phyloP scores from a whole-genome alignment of 2,329 filamentous ascomycete genomes.

The Epichloe coenophiala region DNA sequence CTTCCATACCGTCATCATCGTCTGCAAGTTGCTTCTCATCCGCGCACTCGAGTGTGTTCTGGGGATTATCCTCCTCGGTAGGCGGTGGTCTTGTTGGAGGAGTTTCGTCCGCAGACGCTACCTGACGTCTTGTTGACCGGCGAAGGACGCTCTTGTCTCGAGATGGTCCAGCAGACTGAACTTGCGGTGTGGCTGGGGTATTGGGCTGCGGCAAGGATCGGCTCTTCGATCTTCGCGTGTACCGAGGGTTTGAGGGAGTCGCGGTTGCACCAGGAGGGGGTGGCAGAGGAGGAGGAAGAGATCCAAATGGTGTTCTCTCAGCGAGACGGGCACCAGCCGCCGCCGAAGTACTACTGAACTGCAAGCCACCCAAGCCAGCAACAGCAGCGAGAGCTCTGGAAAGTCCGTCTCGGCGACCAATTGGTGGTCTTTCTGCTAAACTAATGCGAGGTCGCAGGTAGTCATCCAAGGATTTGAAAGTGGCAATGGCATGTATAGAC shows the following conservation, averaged over 20 bases:
- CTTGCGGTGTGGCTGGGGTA: conserved; percentile 25
- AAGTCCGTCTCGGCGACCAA: conserved; percentile 49
- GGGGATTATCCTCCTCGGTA: conserved; percentile 45
- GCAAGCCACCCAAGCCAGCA: conserved; percentile 54
- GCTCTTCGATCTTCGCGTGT: conserved; percentile 31
- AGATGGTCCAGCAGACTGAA: conserved; percentile 33
- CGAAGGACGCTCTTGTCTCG: conserved; percentile 46
- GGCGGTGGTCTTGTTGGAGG: conserved; percentile 37
- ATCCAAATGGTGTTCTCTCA: conserved; percentile 29
- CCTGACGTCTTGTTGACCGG: conserved; percentile 49
- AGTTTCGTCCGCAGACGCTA: conserved; percentile 37
- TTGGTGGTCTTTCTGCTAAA: conserved; percentile 55
- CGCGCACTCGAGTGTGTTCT: conserved; percentile 75
- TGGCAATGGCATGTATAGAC: conserved; percentile 94
- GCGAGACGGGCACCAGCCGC: conserved; percentile 31
- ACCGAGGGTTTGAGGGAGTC: conserved; percentile 30
- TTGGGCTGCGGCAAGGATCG: conserved; percentile 29
- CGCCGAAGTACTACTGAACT: conserved; percentile 33
- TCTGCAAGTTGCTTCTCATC: conserved; percentile 77
- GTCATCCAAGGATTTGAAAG: conserved; percentile 92
- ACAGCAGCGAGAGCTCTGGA: conserved; percentile 62
- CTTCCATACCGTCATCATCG: conserved; percentile 54
- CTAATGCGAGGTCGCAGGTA: conserved; percentile 85
- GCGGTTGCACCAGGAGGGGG: conserved; percentile 14
- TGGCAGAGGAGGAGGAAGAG: conserved; percentile 19